Conservation (phyloP, 2,329 filamentous ascomycete genomes). For the Ceratocystis harringtonii region DNA sequence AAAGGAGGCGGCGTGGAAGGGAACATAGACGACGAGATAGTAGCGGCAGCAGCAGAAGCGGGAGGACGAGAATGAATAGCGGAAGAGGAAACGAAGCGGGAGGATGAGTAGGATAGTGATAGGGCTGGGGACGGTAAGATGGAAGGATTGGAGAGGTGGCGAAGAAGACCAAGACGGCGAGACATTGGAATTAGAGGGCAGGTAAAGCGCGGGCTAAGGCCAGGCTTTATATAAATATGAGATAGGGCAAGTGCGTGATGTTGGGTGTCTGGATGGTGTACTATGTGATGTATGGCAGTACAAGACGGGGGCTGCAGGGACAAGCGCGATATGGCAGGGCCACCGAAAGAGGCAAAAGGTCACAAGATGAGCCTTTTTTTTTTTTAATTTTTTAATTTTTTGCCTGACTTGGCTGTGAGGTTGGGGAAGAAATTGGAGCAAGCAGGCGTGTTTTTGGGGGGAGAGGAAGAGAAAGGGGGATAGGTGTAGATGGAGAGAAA, state of each 20-base stretch:
- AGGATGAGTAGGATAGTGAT: background rate
- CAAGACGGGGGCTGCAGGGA: slow-evolving; percentile 1
- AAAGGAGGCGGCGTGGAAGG: background rate
- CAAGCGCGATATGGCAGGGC: background rate
- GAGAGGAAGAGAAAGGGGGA: background rate
- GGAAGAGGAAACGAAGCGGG: slow-evolving; percentile 16
- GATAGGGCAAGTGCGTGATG: background rate
- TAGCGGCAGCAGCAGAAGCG: slow-evolving; percentile 2
- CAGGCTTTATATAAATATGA: slow-evolving; percentile 13
- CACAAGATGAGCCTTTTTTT: slow-evolving; percentile 3
- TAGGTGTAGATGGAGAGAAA: background rate
- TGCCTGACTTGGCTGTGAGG: background rate
- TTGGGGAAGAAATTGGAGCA: background rate
- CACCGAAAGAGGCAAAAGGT: background rate
- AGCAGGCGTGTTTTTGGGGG: background rate
- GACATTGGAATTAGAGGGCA: slow-evolving; percentile 9
- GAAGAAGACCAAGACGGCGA: slow-evolving; percentile 11
- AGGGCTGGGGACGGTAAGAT: slow-evolving; percentile 1
- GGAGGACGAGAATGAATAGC: slow-evolving; percentile 6
- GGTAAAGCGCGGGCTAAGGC: slow-evolving; percentile 1
- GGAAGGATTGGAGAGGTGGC: slow-evolving; percentile 8
- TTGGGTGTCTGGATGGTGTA: background rate
- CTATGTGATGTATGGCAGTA: background rate
- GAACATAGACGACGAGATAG: slow-evolving; percentile 3
- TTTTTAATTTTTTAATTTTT: background rate